Evolutionary conservation across 2,329 filamentous ascomycete genomes (phyloP).

Genomic region (Exophiala calicioides): DNA sequence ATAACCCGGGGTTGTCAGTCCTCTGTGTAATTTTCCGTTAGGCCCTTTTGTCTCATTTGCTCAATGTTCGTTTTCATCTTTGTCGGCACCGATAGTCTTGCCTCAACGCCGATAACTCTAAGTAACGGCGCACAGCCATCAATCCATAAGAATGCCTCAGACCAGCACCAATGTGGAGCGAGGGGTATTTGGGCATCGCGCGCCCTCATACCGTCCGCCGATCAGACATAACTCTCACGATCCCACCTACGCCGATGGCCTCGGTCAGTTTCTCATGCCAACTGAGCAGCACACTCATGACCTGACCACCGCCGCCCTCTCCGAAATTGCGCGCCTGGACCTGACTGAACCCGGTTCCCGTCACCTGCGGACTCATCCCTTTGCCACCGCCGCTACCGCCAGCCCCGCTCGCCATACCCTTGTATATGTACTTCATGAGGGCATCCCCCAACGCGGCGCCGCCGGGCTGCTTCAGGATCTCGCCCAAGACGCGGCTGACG

Average conservation of each 20-base stretch:
- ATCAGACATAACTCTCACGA: slow-evolving; percentile 94
- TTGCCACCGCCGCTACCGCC: slow-evolving; percentile 21
- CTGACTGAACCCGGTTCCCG: slow-evolving; percentile 75
- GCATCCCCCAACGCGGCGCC: slow-evolving; percentile 86
- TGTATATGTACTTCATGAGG: slow-evolving; percentile 94
- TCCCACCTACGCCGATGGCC: slow-evolving; percentile 85
- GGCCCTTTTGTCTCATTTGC: no score
- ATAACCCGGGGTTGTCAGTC: no score
- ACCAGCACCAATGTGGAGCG: no score
- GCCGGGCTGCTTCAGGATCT: slow-evolving; percentile 74
- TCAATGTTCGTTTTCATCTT: no score
- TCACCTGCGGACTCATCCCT: slow-evolving; percentile 64
- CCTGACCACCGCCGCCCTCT: slow-evolving; percentile 72
- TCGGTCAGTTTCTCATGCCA: slow-evolving; percentile 99
- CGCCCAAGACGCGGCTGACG: slow-evolving; percentile 84
- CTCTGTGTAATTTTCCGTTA: no score
- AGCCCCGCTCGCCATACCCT: slow-evolving; percentile 30
- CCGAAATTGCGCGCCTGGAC: slow-evolving; percentile 60
- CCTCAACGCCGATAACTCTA: no score
- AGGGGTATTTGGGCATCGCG: no score
- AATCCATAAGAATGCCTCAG: no score
- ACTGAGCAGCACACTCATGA: slow-evolving; percentile 94
- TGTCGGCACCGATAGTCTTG: no score
- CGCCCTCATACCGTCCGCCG: slow-evolving; percentile 75
- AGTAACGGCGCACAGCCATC: no score